phyloP scores from a whole-genome alignment of 106 monocot species.

The Cymbidium sinense region DNA sequence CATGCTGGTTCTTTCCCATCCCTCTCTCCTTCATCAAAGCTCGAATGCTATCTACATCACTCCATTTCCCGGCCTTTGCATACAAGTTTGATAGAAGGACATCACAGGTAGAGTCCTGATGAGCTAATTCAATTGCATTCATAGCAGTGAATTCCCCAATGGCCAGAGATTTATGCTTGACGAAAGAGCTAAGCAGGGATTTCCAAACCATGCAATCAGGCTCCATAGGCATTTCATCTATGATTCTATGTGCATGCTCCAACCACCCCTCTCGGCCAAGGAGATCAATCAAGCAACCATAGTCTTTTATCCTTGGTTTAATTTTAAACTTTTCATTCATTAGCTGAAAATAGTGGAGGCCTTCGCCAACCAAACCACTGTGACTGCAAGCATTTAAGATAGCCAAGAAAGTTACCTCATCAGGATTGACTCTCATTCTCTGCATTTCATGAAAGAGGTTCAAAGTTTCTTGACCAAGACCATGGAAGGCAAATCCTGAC shows the following conservation, averaged over 20 bases:
- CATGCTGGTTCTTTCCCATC: conserved; percentile 17
- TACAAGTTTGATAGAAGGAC: conserved; percentile 26
- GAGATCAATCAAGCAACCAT: no score
- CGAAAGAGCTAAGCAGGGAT: conserved; percentile 26
- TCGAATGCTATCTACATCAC: no score
- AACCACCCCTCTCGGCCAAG: conserved; percentile 21
- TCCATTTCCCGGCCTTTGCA: conserved; percentile 2
- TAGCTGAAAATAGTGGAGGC: no score
- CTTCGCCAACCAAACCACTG: no score
- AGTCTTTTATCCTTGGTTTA: no score
- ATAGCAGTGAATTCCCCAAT: no score
- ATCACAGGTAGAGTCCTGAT: conserved; percentile 15
- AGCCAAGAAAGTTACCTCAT: no score
- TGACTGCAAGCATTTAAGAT: no score
- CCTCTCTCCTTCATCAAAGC: conserved; percentile 9
- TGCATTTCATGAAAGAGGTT: conserved; percentile 6
- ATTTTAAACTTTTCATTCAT: no score
- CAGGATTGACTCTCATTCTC: not conserved
- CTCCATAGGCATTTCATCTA: conserved; percentile 18
- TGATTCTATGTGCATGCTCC: conserved; percentile 10
- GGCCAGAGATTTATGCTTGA: no score
- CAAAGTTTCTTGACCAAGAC: conserved; percentile 5
- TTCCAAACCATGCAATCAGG: conserved; percentile 21
- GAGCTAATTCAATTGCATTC: no score
- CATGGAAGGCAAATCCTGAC: conserved; percentile 16